phyloP scores from a whole-genome alignment of 805 yeast species.

The Blastobotrys chiropterorum region DNA sequence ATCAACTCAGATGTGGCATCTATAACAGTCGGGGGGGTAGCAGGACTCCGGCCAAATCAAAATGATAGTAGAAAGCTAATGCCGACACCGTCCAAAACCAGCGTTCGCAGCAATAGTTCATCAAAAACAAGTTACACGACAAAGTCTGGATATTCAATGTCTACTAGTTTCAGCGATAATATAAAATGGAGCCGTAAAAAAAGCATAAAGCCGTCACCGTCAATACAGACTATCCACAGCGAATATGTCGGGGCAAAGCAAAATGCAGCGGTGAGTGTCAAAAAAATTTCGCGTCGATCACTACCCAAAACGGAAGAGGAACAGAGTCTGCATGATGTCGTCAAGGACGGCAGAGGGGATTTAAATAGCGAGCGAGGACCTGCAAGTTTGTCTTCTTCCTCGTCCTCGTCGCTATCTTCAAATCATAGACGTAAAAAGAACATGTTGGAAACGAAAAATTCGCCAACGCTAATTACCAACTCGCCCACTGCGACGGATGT shows the following conservation, averaged over 20 bases:
- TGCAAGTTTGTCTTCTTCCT: background rate
- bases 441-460: background rate
- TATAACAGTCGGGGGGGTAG: constrained; percentile 2
- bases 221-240: constrained; percentile 1
- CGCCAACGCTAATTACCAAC: background rate
- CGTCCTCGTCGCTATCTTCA: background rate
- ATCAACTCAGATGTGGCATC: constrained; percentile 3
- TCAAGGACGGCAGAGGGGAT: background rate
- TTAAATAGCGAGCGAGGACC: background rate
- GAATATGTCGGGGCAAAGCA: background rate
- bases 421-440: background rate
- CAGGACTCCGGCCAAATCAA: background rate
- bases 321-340: background rate
- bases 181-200: background rate
- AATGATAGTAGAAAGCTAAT: background rate
- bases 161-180: constrained; percentile 5
- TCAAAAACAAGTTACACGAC: background rate
- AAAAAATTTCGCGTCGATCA: background rate
- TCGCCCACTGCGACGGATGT: background rate
- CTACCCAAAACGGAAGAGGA: background rate
- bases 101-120: background rate
- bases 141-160: constrained; percentile 2
- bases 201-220: background rate
- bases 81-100: background rate
- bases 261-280: background rate